These are phyloP conservation scores for Coemansia sp. DNA, from an alignment of 192 early-diverging fungal species.

Conservation along the genomic window DNA sequence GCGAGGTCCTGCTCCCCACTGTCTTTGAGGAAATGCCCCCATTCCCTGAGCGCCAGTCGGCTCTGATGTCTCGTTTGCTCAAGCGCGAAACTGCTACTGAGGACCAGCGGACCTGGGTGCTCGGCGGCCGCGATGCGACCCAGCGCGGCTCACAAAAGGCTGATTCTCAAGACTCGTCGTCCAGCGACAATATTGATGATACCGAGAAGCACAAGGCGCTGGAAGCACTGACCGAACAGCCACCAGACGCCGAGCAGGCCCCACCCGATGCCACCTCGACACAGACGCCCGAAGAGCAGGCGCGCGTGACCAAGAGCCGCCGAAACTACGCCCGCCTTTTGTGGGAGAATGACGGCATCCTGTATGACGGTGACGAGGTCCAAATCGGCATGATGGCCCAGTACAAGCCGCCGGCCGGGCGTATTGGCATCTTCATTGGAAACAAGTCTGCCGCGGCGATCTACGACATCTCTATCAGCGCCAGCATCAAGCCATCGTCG, in stretches of 20 bases:
- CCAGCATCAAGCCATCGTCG: constrained; percentile 43
- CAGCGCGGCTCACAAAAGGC: neutral
- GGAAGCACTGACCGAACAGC: too few species aligned
- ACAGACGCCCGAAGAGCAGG: constrained; percentile 17
- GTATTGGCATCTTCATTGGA: constrained; percentile 84
- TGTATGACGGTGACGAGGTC: constrained; percentile 84
- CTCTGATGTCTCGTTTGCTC: constrained; percentile 73
- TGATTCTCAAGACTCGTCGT: neutral
- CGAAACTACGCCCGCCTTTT: constrained; percentile 57
- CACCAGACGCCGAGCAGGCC: too few species aligned
- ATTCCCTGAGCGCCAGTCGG: constrained; percentile 90
- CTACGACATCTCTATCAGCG: constrained; percentile 55
- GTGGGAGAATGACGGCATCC: constrained; percentile 73
- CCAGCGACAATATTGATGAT: neutral
- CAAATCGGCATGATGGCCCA: constrained; percentile 92
- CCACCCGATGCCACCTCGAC: neutral
- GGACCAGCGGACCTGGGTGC: constrained; percentile 92
- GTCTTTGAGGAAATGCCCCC: constrained; percentile 99
- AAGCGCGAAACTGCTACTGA: constrained; percentile 87
- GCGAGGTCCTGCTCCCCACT: constrained; percentile 81
- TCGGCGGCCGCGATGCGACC: constrained; percentile 69
- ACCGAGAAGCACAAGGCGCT: neutral
- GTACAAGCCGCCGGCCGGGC: constrained; percentile 83
- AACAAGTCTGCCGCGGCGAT: constrained; percentile 78
- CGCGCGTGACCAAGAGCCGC: constrained; percentile 26